Evolutionary conservation across 768 basidiomycete genomes (phyloP).

Genomic region (Pleurotus cornucopiae): DNA sequence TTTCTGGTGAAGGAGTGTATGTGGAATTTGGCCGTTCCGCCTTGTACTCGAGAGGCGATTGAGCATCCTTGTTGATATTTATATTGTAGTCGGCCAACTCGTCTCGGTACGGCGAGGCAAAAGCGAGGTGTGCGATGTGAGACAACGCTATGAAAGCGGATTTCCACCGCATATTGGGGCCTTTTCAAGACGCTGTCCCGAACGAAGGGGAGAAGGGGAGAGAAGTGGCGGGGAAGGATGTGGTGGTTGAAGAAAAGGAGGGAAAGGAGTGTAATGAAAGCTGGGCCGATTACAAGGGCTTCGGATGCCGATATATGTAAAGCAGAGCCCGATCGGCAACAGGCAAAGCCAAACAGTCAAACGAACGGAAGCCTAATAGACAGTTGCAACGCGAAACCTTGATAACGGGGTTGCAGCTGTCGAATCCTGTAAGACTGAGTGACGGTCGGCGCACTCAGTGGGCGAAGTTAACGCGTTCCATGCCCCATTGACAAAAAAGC

Average conservation of each 20-base stretch:
- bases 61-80: conserved; percentile 72
- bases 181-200: conserved; percentile 6
- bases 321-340: conserved; percentile 2
- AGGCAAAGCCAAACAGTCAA: background rate
- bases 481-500: background rate
- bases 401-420: background rate
- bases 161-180: conserved; percentile 38
- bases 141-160: conserved; percentile 34
- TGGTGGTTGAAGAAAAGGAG: conserved; percentile 11
- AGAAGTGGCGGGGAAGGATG: conserved; percentile 13
- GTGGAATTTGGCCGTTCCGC: conserved; percentile 55
- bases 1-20: conserved; percentile 75
- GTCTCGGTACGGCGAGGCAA: conserved; percentile 63
- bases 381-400: background rate
- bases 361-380: too few species aligned
- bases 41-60: conserved; percentile 60
- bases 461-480: too few species aligned
- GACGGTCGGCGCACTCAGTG: background rate
- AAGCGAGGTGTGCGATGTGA: conserved; percentile 30
- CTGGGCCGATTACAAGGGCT: too few species aligned
- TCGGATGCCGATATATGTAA: background rate
- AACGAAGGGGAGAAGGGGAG: conserved; percentile 15
- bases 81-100: conserved; percentile 72
- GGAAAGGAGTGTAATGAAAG: background rate
- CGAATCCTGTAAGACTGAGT: background rate